Evolutionary conservation across 129 eudicot genomes (phyloP).

Genomic region (Tanacetum coccineum): DNA sequence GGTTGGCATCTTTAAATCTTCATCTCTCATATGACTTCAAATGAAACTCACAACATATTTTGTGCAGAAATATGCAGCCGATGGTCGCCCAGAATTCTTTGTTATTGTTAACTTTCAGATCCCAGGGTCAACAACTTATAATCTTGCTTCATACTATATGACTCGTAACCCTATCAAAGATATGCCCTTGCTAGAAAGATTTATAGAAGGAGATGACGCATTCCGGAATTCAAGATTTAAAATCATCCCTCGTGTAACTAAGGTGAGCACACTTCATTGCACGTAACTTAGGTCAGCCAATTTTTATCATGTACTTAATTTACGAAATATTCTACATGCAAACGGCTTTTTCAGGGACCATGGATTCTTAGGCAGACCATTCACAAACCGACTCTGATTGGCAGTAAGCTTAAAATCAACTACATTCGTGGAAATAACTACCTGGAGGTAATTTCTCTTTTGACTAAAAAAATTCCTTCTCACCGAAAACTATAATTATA

Average conservation of each 20-base stretch:
- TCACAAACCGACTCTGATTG: conserved; percentile 50
- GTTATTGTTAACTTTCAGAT: conserved; percentile 63
- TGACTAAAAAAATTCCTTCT: no score
- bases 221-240: conserved; percentile 70
- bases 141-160: conserved; percentile 52
- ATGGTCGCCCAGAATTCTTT: conserved; percentile 65
- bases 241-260: conserved; percentile 56
- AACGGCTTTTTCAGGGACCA: conserved; percentile 47
- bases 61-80: conserved; percentile 61
- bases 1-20: background rate
- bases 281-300: background rate
- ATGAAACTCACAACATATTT: conserved; percentile 4
- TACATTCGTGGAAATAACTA: conserved; percentile 60
- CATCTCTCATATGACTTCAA: conserved; percentile 6
- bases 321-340: conserved; percentile 3
- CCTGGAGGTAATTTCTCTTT: conserved; percentile 48
- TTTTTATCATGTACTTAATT: background rate
- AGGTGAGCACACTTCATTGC: conserved; percentile 32
- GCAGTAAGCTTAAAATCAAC: conserved; percentile 51
- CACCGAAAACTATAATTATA: background rate
- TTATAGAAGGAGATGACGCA: conserved; percentile 67
- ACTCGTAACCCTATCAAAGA: conserved; percentile 44
- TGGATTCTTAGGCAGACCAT: conserved; percentile 73
- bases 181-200: conserved; percentile 54
- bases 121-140: conserved; percentile 57